phyloP scores from a whole-genome alignment of 2,329 filamentous ascomycete genomes.

The Epichloe sibirici region DNA sequence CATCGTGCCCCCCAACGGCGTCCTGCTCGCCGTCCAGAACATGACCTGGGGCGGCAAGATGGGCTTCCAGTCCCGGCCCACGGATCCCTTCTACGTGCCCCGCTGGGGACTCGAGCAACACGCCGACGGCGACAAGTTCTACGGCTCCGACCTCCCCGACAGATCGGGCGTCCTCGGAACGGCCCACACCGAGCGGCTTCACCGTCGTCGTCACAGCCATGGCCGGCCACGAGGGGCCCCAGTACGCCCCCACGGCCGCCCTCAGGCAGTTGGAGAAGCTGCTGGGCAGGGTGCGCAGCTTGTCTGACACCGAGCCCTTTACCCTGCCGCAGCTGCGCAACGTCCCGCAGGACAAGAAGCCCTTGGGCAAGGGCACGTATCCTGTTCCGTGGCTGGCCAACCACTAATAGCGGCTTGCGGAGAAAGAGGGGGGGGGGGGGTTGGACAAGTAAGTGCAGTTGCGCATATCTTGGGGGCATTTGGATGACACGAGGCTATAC shows the following conservation, averaged over 20 bases:
- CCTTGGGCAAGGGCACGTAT: conserved; percentile 14
- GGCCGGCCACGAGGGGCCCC: conserved; percentile 55
- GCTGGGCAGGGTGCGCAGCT: conserved; percentile 52
- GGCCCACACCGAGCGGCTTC: conserved; percentile 58
- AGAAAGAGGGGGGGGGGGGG: too few relatives aligned
- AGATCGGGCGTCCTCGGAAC: conserved; percentile 58
- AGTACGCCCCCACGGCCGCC: conserved; percentile 55
- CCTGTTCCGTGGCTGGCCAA: conserved; percentile 9
- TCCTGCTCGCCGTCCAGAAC: conserved; percentile 62
- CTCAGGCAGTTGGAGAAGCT: conserved; percentile 66
- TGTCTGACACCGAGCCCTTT: conserved; percentile 32
- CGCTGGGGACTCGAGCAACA: conserved; percentile 7
- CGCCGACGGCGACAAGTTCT: conserved; percentile 12
- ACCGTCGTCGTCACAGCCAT: conserved; percentile 55
- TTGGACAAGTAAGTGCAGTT: not conserved
- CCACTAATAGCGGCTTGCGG: not conserved
- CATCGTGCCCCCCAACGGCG: conserved; percentile 55
- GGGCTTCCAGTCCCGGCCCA: conserved; percentile 53
- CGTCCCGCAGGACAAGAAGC: conserved; percentile 8
- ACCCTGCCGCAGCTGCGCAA: conserved; percentile 11
- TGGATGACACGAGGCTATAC: too few relatives aligned
- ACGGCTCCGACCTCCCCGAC: conserved; percentile 33
- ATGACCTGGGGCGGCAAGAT: conserved; percentile 66
- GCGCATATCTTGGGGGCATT: too few relatives aligned
- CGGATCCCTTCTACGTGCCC: conserved; percentile 56